These are phyloP conservation scores for Coemansia sp. DNA, from an alignment of 192 early-diverging fungal species.

Conservation along the genomic window DNA sequence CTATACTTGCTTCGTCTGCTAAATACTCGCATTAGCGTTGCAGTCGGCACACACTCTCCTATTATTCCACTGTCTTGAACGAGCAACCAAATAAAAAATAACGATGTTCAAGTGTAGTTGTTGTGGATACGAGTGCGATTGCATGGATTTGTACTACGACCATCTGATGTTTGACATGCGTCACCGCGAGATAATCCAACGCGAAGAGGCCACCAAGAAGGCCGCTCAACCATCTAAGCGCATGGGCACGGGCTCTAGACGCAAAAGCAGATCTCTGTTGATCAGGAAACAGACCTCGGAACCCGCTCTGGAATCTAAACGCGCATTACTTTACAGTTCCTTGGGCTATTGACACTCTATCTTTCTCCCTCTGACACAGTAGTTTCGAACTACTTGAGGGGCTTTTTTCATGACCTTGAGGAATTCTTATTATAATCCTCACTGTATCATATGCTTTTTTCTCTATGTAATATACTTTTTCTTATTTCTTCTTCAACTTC, in stretches of 20 bases:
- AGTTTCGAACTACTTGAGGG: background rate
- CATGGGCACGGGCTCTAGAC: conserved; percentile 11
- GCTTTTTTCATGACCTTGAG: background rate
- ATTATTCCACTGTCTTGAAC: background rate
- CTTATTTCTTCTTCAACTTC: conserved; percentile 2
- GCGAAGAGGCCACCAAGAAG: conserved; percentile 13
- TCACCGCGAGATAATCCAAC: conserved; percentile 37
- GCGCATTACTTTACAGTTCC: conserved; percentile 19
- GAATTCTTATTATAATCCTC: background rate
- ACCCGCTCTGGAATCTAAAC: conserved; percentile 13
- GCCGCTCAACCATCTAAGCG: conserved; percentile 2
- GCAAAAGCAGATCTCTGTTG: conserved; percentile 27
- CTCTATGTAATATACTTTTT: conserved; percentile 3
- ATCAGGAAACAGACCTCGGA: conserved; percentile 14
- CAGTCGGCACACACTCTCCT: background rate
- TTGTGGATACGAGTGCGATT: conserved; percentile 53
- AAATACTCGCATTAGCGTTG: background rate
- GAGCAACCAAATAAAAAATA: background rate
- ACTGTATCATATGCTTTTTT: conserved; percentile 5
- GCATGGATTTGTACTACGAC: conserved; percentile 54
- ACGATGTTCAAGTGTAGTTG: conserved; percentile 45
- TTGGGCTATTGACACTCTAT: conserved; percentile 3
- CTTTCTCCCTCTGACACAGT: background rate
- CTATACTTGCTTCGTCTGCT: conserved; percentile 1
- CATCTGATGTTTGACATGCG: conserved; percentile 52